Evolutionary conservation across 306 rosid species (phyloP), one percentile per base, ranked within the genome.

Genomic region (Pterocarpus macrocarpus): DNA sequence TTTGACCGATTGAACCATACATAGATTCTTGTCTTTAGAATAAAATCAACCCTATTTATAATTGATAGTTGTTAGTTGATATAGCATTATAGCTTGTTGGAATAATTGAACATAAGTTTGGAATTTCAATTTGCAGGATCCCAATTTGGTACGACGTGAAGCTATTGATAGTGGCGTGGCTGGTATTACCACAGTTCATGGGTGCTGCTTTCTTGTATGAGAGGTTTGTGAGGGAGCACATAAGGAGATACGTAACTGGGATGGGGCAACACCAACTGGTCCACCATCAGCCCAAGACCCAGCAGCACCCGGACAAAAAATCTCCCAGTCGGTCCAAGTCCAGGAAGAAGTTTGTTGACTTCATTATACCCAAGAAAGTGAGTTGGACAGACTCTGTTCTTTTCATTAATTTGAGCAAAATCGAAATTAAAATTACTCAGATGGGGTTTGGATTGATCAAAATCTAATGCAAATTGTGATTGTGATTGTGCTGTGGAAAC

Each of bases 141-240:
- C 96, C 98, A 4, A 89, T 93, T 41, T 95, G 99, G 99, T 92
- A 95, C 44, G 88, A 88, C 8, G 92, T 87, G 91, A 95, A 95
- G 88, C 75, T 95, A 32, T 83, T 95, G 73, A 72, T 90, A 32
- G 99, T 85, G 84, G 96, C 89, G 1, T 95, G 99, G 99, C 55
- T 93, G 86, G 99, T 89, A 12, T 87, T 95, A 38, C 99, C 98
- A 1, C 97, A 92, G 49, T 95, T 95, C 89, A 84, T 86, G 71
- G 99, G 99, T 39, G 98, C 99, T 28, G 90, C 99, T 73, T 92
- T 89, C 80, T 75, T 95, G 78, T 95, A 95, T 58, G 92, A 92
- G 11, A 91, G 87, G 85, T 89, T 78, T 49, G 98, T 92, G 81
- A 91, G 97, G 72, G 82, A 82, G 30, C 88, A 89, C 34, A 79